Evolutionary conservation across 371 early-diverging fungal genomes (phyloP), one percentile per base, ranked within the genome.

Genomic region (Entomophthora muscae): DNA sequence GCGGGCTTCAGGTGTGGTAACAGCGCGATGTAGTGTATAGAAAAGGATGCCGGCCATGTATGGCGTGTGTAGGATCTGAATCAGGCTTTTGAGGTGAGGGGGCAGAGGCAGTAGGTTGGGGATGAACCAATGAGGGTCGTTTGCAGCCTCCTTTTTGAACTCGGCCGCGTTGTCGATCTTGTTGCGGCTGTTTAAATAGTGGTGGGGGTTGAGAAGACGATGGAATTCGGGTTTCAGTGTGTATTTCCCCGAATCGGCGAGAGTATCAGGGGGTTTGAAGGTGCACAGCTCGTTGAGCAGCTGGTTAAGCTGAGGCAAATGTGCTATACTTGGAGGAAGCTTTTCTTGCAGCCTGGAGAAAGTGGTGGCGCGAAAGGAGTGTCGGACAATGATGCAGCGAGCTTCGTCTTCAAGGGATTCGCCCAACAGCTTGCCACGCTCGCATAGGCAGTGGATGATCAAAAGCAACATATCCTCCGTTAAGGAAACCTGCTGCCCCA

Each of bases 171-270:
- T 13, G 31, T 30, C 30, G 0, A 90, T 81, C 65, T 90, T 90
- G 63, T 90, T 91, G 10, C 93, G 83, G 71, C 92, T 89, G 66
- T 94, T 91, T 1, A 88, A 80, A 70, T 86, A 88, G 71, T 91
- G 95, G 75, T 90, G 94, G 0, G 93, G 88, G 65, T 95, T 90
- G 13, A 93, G 85, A 24, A 85, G 78, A 42, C 78, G 79, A 68
- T 83, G 86, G 65, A 73, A 83, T 68, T 89, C 83, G 7, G 85
- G 84, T 61, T 85, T 85, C 42, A 97, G 83, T 61, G 84, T 86
- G 71, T 95, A 95, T 5, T 76, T 63, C 0, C 96, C 98, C 63
- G 71, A 68, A 64, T 94, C 94, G 55, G 79, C 78, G 22, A 85
- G 76, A 28, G 87, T 84, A 24, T 84, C 84, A 0, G 98, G 98